Percentiles rank a stretch among this genome's conserved stretches.
These are phyloP conservation scores for Obba rivulosa DNA, from an alignment of 768 basidiomycete genomes.

Conservation along the genomic window DNA sequence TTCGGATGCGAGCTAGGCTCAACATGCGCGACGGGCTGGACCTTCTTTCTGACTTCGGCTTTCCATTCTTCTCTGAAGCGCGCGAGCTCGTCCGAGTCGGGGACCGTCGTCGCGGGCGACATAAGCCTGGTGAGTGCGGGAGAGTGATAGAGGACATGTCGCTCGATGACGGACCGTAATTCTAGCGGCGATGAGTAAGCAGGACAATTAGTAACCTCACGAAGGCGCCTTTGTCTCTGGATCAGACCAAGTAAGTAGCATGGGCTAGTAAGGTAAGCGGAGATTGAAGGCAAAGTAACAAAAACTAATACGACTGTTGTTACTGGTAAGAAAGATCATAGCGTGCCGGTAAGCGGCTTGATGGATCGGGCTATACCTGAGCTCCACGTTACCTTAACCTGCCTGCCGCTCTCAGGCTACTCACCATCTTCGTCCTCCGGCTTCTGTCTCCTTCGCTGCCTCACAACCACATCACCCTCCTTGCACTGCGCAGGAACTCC, in stretches of 20 bases:
- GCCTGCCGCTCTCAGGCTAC: background rate
- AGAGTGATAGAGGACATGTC: background rate
- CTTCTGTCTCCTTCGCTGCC: background rate
- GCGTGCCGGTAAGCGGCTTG: too few relatives aligned
- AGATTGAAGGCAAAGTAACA: too few relatives aligned
- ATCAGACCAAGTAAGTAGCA: too few relatives aligned
- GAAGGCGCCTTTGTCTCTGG: too few relatives aligned
- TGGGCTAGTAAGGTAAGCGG: too few relatives aligned
- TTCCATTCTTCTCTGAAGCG: conserved; percentile 73
- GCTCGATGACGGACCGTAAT: background rate
- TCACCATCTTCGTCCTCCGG: background rate
- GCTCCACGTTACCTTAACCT: background rate
- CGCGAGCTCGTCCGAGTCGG: conserved; percentile 57
- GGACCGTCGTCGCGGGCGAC: background rate
- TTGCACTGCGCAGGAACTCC: background rate
- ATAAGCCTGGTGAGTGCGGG: background rate
- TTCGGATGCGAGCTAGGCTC: background rate
- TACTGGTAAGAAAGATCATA: too few relatives aligned
- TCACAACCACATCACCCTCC: background rate
- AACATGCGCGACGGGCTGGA: background rate
- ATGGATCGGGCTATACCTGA: background rate
- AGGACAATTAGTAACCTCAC: too few relatives aligned
- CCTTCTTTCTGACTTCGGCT: conserved; percentile 16
- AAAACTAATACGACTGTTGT: too few relatives aligned
- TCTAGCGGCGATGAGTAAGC: too few relatives aligned